A percentile compares a stretch with the other conserved stretches of the same genome.
These are phyloP conservation scores for Stentor roeselii DNA, from an alignment of 73 alveolate species.

Conservation along the genomic window DNA sequence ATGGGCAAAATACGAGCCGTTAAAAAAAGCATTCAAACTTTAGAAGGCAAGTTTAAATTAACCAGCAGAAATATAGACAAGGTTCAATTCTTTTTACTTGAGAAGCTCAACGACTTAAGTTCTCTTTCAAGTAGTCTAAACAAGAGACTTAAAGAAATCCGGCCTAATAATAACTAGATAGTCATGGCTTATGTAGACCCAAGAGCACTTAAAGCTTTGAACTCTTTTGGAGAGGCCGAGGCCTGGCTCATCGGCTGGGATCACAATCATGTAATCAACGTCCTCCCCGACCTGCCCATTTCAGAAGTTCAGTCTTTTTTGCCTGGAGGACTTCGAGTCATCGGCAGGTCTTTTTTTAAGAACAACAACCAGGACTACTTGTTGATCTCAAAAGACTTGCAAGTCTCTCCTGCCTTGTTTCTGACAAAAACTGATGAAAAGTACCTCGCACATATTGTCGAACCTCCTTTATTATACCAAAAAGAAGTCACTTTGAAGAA, in stretches of 20 bases:
- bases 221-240: background rate
- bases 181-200: too few species aligned
- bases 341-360: background rate
- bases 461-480: conserved; percentile 13
- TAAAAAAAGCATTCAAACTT: background rate
- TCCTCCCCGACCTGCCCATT: background rate
- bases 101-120: background rate
- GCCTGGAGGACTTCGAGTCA: conserved; percentile 9
- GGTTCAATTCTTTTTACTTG: background rate
- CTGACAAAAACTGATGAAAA: background rate
- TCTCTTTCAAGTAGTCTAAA: background rate
- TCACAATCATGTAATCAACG: background rate
- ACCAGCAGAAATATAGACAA: background rate
- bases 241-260: conserved; percentile 16
- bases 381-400: background rate
- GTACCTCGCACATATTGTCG: background rate
- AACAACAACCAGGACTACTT: background rate
- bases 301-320: background rate
- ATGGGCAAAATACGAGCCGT: background rate
- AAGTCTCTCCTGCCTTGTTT: background rate
- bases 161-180: too few species aligned
- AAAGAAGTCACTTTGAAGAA: background rate
- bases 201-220: too few species aligned
- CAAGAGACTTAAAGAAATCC: background rate
- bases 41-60: background rate